Percentiles rank a stretch among this genome's conserved stretches.
Evolutionary conservation across 2,329 filamentous ascomycete species (phyloP).

Genomic region (Colletotrichum trifolii): DNA sequence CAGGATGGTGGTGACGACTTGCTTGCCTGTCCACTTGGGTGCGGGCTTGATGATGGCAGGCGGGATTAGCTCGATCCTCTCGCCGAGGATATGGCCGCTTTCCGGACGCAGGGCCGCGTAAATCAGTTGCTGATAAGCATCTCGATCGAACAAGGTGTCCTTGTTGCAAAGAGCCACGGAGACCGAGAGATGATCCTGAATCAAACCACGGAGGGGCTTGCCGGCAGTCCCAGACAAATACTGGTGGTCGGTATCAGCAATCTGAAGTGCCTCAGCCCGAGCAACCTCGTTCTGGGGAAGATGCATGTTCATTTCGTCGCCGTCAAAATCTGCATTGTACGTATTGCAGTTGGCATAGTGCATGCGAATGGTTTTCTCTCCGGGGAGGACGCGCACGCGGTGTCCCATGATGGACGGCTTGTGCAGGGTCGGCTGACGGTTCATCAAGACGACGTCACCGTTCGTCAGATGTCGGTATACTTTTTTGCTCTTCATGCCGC

Average conservation of each 20-base stretch:
- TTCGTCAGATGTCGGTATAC: conserved; percentile 96
- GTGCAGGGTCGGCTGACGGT: conserved; percentile 95
- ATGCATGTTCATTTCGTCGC: conserved; percentile 99
- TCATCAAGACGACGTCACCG: conserved; percentile 98
- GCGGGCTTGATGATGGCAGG: conserved; percentile 86
- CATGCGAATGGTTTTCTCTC: conserved; percentile 98
- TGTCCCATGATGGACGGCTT: conserved; percentile 99
- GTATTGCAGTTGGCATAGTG: conserved; percentile 99
- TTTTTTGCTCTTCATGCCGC: conserved; percentile 89
- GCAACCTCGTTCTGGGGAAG: conserved; percentile 98
- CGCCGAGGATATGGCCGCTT: conserved; percentile 85
- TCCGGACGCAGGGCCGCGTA: conserved; percentile 92
- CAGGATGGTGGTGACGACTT: conserved; percentile 90
- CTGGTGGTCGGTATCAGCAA: conserved; percentile 97
- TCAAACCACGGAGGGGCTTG: conserved; percentile 92
- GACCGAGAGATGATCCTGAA: conserved; percentile 98
- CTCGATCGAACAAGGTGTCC: conserved; percentile 89
- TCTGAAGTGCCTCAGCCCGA: conserved; percentile 88
- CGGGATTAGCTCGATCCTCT: conserved; percentile 82
- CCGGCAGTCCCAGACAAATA: conserved; percentile 95
- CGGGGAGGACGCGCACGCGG: conserved; percentile 88
- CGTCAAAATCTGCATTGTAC: conserved; percentile 99
- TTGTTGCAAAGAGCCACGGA: conserved; percentile 90
- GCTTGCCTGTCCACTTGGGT: conserved; percentile 93
- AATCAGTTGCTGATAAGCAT: conserved; percentile 92